phyloP scores from a whole-genome alignment of 768 basidiomycete genomes.

The Boletus rubroflammeus region DNA sequence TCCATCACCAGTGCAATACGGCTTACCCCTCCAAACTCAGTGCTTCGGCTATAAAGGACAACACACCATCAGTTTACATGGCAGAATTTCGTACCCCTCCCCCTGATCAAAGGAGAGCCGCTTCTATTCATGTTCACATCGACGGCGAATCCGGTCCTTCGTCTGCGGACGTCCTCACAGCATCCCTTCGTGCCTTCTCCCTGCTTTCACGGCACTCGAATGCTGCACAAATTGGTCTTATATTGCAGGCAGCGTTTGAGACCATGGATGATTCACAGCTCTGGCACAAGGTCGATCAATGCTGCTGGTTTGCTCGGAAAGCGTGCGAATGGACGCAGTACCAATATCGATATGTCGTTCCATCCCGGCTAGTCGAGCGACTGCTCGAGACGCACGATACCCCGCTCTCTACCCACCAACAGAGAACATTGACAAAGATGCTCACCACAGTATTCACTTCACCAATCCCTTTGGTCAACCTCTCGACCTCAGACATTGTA shows the following conservation, averaged over 20 bases:
- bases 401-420: conserved; percentile 44
- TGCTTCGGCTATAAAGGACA: conserved; percentile 58
- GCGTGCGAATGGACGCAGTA: conserved; percentile 87
- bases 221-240: conserved; percentile 64
- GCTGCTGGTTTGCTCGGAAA: conserved; percentile 77
- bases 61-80: conserved; percentile 73
- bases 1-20: too few species aligned
- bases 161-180: conserved; percentile 66
- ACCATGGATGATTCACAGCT: conserved; percentile 56
- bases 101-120: conserved; percentile 74
- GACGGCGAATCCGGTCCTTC: conserved; percentile 87
- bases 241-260: conserved; percentile 71
- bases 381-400: conserved; percentile 62
- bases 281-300: conserved; percentile 70
- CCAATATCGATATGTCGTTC: conserved; percentile 89
- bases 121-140: conserved; percentile 84
- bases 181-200: conserved; percentile 67
- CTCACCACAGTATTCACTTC: conserved; percentile 80
- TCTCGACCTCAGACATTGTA: conserved; percentile 87
- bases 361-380: conserved; percentile 78
- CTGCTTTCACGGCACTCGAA: conserved; percentile 74
- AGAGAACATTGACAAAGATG: conserved; percentile 69
- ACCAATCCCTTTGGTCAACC: conserved; percentile 77
- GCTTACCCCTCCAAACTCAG: conserved; percentile 33
- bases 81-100: conserved; percentile 83